These are phyloP conservation scores for Piper longum DNA, from an alignment of 164 flowering plant genomes.

Conservation along the genomic window DNA sequence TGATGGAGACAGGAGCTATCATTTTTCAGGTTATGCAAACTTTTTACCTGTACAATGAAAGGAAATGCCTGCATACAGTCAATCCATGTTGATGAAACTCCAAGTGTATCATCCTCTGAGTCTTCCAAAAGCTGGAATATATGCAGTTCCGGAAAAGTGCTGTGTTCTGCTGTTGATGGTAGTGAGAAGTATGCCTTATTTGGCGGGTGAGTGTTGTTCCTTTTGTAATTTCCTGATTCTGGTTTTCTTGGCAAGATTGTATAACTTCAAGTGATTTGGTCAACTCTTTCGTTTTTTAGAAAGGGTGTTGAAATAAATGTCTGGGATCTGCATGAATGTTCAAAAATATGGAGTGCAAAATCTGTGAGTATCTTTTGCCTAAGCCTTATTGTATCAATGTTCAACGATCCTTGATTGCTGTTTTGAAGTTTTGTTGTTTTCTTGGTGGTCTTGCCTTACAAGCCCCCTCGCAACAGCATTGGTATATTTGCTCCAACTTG, in stretches of 20 bases:
- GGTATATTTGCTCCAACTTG: slow-evolving; percentile 80
- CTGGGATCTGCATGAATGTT: slow-evolving; percentile 57
- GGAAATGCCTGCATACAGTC: slow-evolving; percentile 47
- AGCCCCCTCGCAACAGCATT: slow-evolving; percentile 76
- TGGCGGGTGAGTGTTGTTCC: slow-evolving; percentile 53
- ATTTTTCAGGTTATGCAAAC: slow-evolving; percentile 36
- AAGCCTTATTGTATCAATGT: not conserved
- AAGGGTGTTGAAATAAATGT: slow-evolving; percentile 79
- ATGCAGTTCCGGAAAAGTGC: slow-evolving; percentile 44
- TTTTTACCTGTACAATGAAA: slow-evolving; percentile 55
- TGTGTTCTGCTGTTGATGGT: slow-evolving; percentile 59
- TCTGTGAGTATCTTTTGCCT: slow-evolving; percentile 35
- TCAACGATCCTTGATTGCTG: not conserved
- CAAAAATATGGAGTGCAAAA: slow-evolving; percentile 78
- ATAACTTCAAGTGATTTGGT: not conserved
- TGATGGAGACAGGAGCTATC: slow-evolving; percentile 1
- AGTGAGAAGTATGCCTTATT: slow-evolving; percentile 52
- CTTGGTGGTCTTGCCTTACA: slow-evolving; percentile 9
- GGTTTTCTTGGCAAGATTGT: not conserved
- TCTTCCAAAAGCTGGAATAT: slow-evolving; percentile 44
- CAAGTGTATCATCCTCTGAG: slow-evolving; percentile 15
- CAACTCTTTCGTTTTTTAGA: slow-evolving; percentile 20
- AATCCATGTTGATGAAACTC: slow-evolving; percentile 18
- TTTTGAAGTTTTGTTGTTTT: slow-evolving; percentile 1
- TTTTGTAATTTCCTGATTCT: not conserved